Base-by-base conservation (phyloP, 148 eudicot species). In the Simmondsia chinensis region DNA sequence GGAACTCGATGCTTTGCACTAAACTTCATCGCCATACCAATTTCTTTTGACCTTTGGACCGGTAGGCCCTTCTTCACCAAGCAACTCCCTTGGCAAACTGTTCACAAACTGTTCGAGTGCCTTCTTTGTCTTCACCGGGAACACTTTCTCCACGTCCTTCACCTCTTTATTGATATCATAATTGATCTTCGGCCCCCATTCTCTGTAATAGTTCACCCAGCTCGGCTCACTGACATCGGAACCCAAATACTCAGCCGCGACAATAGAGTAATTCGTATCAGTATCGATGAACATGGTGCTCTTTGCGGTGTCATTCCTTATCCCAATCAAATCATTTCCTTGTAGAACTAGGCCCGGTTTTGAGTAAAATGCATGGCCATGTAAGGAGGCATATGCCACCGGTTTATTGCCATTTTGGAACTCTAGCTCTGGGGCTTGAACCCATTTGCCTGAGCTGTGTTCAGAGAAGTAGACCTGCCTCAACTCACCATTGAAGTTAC, bases 51-150 rank as follows among this genome's bases (percentile, higher is more conserved):
- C 43, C 26, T 55, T 70, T n/a, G 70, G 75, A 1, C 75, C 71
- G 44, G 42, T 59, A 4, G 75, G 75, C 1, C 70, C 75, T 17
- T 70, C 54, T 53, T 70, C 75, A 7, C 70, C 70, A 23, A 64
- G 18, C 32, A 70, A 29, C 42, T 70, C 75, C 33, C 38, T 8
- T 2, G 75, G 70, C 51, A 70, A 50, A 38, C 59, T 50, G 50
- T 51, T 64, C 19, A 52, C 15, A 23, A 70, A 27, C 3, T 50
- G 50, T 14, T 48, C 0, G 18, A 70, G 50, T 2, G 30, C 50
- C 0, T 18, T 16, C 54, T 55, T 59, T 8, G 64, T 42, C 33
- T 49, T 50, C 31, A 66, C 60, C 3, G 75, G 70, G 26, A 64
- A 64, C 14, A 50, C 6, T n/a, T 31, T 55, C 1, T 66, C 50